Conservation (phyloP, 2,329 filamentous ascomycete species). For the Trichoderma atroviride region DNA sequence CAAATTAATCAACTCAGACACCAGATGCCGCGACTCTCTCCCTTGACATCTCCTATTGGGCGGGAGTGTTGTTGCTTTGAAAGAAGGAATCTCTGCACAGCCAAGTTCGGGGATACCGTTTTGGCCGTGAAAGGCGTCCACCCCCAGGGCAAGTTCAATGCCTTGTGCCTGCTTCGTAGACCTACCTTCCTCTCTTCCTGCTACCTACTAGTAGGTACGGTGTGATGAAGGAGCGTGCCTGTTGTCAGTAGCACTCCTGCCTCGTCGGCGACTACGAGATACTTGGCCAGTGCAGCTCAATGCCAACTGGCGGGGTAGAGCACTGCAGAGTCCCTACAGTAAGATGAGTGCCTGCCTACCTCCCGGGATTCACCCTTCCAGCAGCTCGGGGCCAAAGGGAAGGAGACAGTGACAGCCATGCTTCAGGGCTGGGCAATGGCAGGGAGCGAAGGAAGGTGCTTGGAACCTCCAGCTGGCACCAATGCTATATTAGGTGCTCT, state of each 20-base stretch:
- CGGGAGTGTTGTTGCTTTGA: not conserved
- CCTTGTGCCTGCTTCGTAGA: not conserved
- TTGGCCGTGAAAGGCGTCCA: not conserved
- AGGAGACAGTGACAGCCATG: constrained; percentile 21
- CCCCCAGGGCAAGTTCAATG: not conserved
- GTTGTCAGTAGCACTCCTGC: not conserved
- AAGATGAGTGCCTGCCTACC: not conserved
- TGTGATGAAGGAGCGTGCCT: not conserved
- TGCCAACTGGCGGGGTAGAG: not conserved
- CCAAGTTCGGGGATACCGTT: not conserved
- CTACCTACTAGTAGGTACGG: not conserved
- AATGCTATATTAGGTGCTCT: not conserved
- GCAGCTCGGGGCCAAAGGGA: constrained; percentile 23
- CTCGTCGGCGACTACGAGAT: constrained; percentile 1
- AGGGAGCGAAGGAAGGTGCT: not conserved
- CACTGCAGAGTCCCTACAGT: too few relatives aligned
- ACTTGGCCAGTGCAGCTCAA: not conserved
- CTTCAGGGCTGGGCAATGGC: not conserved
- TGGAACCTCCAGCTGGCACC: not conserved
- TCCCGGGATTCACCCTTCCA: constrained; percentile 10
- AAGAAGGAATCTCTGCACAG: not conserved
- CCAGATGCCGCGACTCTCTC: not conserved
- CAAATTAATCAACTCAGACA: not conserved
- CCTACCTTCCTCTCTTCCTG: not conserved
- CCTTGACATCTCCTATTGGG: not conserved